Evolutionary conservation across 257 asterid species (phyloP).

Genomic region (Vinca minor): DNA sequence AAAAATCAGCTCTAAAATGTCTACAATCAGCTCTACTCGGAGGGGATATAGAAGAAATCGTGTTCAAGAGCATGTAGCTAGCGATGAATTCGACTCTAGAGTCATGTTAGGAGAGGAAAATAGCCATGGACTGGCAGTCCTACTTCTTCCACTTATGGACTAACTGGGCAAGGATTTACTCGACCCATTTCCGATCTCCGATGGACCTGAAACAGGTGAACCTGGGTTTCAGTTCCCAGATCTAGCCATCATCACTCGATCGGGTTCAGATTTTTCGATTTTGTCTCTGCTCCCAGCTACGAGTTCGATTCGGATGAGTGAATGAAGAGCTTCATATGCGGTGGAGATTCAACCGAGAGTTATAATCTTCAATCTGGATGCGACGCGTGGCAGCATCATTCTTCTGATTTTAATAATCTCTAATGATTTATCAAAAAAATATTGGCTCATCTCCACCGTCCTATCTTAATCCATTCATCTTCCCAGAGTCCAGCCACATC

Average conservation of each 20-base stretch:
- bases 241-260: slow-evolving; percentile 44
- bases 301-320: slow-evolving; percentile 97
- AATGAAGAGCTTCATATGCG: slow-evolving; percentile 90
- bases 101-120: no score
- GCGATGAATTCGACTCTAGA: no score
- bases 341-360: slow-evolving; percentile 67
- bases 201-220: slow-evolving; percentile 41
- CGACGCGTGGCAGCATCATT: slow-evolving; percentile 69
- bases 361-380: slow-evolving; percentile 50
- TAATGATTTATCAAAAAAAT: slow-evolving; percentile 34
- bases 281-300: slow-evolving; percentile 44
- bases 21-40: no score
- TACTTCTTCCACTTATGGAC: slow-evolving; percentile 36
- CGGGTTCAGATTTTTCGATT: slow-evolving; percentile 54
- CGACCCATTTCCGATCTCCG: slow-evolving; percentile 69
- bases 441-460: slow-evolving; percentile 43
- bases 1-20: no score
- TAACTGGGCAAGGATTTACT: slow-evolving; percentile 35
- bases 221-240: slow-evolving; percentile 63
- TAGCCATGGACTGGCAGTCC: slow-evolving; percentile 46
- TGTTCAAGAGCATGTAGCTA: no score
- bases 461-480: slow-evolving; percentile 55
- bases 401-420: slow-evolving; percentile 37
- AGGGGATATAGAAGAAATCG: no score
- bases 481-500: slow-evolving; percentile 35